Conservation (phyloP, 768 basidiomycete genomes). For the Boletellus emodensis region DNA sequence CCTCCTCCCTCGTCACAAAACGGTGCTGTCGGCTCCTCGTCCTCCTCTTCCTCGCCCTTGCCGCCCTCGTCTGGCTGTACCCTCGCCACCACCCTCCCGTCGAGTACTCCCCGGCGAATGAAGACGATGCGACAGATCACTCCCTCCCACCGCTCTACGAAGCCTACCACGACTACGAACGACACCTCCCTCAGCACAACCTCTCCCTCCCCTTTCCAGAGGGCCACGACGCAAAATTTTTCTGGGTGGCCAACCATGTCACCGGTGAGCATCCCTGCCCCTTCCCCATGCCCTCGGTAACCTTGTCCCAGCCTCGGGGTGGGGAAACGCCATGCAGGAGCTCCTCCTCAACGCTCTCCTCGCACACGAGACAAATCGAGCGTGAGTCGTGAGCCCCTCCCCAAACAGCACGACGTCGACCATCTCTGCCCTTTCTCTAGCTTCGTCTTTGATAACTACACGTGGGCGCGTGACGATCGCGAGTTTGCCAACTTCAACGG, state of each 20-base stretch:
- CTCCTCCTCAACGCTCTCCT: constrained; percentile 50
- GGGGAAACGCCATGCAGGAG: constrained; percentile 63
- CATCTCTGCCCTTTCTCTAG: constrained; percentile 27
- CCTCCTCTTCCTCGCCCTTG: constrained; percentile 9
- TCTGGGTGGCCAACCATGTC: constrained; percentile 50
- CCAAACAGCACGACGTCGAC: too few relatives aligned
- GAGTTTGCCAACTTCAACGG: constrained; percentile 47
- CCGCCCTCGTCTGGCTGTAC: constrained; percentile 18
- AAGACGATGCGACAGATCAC: constrained; percentile 2
- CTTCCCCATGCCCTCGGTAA: neutral
- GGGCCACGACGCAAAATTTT: constrained; percentile 38
- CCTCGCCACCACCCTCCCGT: neutral
- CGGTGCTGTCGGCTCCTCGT: constrained; percentile 14
- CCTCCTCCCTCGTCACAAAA: neutral
- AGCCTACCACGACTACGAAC: constrained; percentile 41
- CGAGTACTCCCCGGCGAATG: neutral
- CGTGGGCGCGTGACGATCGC: constrained; percentile 43
- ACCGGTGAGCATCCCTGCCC: constrained; percentile 26
- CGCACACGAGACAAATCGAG: constrained; percentile 42
- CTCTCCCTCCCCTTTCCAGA: constrained; percentile 37
- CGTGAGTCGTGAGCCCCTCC: constrained; percentile 35
- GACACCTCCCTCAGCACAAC: constrained; percentile 44
- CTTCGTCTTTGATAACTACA: constrained; percentile 58
- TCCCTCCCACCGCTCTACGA: constrained; percentile 45
- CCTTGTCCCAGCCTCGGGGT: constrained; percentile 43